Evolutionary conservation across 306 rosid genomes (phyloP).

Genomic region (Castanopsis chinensis): DNA sequence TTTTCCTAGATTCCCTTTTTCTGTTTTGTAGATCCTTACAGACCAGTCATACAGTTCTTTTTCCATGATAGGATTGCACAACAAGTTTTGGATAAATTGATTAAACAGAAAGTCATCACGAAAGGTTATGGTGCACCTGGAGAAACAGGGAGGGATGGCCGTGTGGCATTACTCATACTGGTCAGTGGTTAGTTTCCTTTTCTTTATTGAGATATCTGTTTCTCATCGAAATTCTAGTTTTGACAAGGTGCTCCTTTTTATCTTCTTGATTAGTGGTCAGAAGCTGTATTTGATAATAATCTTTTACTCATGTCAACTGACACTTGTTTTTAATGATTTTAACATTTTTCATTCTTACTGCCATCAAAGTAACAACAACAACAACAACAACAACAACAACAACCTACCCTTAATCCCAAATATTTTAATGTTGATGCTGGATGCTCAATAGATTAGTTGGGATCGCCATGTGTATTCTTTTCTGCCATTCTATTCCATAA

Average conservation of each 20-base stretch:
- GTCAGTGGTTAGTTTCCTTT: conserved; percentile 65
- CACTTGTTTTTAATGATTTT: neutral
- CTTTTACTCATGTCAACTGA: neutral
- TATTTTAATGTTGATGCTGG: too few species aligned
- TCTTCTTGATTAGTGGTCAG: neutral
- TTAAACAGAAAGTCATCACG: conserved; percentile 40
- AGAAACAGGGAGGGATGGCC: conserved; percentile 45
- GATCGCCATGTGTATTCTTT: too few species aligned
- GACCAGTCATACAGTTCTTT: conserved; percentile 20
- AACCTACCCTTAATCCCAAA: too few species aligned
- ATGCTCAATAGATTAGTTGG: too few species aligned
- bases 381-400: too few species aligned
- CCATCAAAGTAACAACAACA: too few species aligned
- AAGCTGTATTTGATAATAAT: neutral
- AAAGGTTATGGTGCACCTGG: conserved; percentile 33
- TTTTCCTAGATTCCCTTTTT: neutral
- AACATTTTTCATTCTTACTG: neutral
- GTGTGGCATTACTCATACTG: conserved; percentile 58
- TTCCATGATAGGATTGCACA: conserved; percentile 56
- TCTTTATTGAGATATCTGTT: neutral
- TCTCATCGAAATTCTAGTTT: neutral
- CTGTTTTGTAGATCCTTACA: conserved; percentile 8
- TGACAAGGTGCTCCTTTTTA: neutral
- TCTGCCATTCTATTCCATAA: too few species aligned
- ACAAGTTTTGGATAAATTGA: conserved; percentile 40